A percentile compares a stretch with the other conserved stretches of the same genome.
These are phyloP conservation scores for Auricularia auricula-judae DNA, from an alignment of 768 basidiomycete species.

Conservation along the genomic window DNA sequence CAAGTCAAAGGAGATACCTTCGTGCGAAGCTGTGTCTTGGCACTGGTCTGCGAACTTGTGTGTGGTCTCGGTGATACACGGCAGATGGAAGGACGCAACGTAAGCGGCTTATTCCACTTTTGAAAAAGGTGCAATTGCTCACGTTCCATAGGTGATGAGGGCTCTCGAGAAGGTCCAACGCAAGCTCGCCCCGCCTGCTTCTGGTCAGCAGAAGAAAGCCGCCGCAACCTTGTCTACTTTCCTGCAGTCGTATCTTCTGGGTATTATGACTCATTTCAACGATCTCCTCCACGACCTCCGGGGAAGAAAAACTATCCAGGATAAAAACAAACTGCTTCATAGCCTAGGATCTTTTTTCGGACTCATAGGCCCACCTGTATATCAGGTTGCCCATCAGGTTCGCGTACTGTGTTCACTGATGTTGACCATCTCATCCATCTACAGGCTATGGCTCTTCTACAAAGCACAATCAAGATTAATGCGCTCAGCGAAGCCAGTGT, in stretches of 20 bases:
- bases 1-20: conserved; percentile 27
- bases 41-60: conserved; percentile 65
- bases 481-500: conserved; percentile 73
- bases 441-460: conserved; percentile 93
- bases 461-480: conserved; percentile 69
- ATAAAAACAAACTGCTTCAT: conserved; percentile 69
- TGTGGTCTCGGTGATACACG: conserved; percentile 68
- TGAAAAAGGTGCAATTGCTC: neutral
- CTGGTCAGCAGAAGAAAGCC: conserved; percentile 8
- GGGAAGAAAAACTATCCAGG: conserved; percentile 55
- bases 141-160: conserved; percentile 30
- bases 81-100: conserved; percentile 29
- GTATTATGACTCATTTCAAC: conserved; percentile 74
- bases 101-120: conserved; percentile 17
- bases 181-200: conserved; percentile 15
- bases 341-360: conserved; percentile 65
- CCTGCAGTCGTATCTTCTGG: conserved; percentile 69
- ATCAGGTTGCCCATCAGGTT: conserved; percentile 81
- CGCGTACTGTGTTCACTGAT: conserved; percentile 27
- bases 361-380: conserved; percentile 60
- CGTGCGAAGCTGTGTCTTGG: conserved; percentile 55
- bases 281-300: conserved; percentile 78
- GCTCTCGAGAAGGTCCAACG: conserved; percentile 36
- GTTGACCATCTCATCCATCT: neutral
- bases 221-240: conserved; percentile 39